Evolutionary conservation across 768 basidiomycete species (phyloP).

Genomic region (Russula ochroleuca): DNA sequence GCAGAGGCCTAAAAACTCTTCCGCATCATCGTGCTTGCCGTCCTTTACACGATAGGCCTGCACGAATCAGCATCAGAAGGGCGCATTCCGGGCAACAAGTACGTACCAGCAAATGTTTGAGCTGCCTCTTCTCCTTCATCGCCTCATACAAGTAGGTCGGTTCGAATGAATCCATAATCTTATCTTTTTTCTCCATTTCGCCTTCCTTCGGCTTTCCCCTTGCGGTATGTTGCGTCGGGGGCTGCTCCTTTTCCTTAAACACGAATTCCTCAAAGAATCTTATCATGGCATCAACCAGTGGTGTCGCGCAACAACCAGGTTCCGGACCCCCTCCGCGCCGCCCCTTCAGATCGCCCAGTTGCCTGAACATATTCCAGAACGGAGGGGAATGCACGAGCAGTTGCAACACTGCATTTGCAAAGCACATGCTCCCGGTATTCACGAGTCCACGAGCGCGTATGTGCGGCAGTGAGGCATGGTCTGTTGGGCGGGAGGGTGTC

Average conservation of each 20-base stretch:
- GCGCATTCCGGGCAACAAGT: not conserved
- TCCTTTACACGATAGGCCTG: conserved; percentile 44
- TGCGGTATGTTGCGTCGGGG: conserved; percentile 28
- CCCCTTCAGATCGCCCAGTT: conserved; percentile 52
- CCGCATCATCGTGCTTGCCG: conserved; percentile 95
- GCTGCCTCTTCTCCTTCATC: conserved; percentile 87
- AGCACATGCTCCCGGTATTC: conserved; percentile 97
- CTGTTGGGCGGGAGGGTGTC: conserved; percentile 28
- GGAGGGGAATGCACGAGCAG: conserved; percentile 82
- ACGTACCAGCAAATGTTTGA: conserved; percentile 86
- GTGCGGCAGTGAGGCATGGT: conserved; percentile 30
- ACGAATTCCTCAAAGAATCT: conserved; percentile 79
- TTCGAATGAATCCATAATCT: conserved; percentile 64
- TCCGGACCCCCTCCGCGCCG: conserved; percentile 34
- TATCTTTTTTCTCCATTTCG: conserved; percentile 45
- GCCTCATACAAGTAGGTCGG: conserved; percentile 87
- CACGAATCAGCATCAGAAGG: not conserved
- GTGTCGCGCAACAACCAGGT: conserved; percentile 36
- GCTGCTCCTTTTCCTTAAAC: conserved; percentile 29
- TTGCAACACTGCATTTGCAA: conserved; percentile 92
- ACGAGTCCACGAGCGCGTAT: conserved; percentile 76
- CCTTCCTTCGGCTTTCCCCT: conserved; percentile 40
- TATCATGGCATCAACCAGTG: conserved; percentile 63
- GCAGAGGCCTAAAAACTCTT: conserved; percentile 96
- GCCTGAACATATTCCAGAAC: conserved; percentile 72